Evolutionary conservation across 2,329 filamentous ascomycete genomes (phyloP).

Genomic region (Penicillium brasilianum): DNA sequence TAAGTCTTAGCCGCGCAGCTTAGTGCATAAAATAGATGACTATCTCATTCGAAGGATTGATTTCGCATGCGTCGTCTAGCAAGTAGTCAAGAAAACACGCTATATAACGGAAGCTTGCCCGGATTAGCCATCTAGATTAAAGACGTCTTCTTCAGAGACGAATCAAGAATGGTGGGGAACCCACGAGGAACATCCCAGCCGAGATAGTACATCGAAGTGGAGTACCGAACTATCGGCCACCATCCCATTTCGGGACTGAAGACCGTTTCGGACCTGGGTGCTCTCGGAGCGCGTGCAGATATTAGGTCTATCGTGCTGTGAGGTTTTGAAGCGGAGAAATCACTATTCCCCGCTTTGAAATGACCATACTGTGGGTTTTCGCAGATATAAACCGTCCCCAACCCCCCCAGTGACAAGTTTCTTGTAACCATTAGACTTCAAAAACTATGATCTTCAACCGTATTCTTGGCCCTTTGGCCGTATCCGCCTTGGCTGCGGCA

Average conservation of each 20-base stretch:
- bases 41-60: neutral
- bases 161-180: conserved; percentile 13
- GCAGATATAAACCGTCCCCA: conserved; percentile 2
- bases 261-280: conserved; percentile 13
- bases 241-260: conserved; percentile 13
- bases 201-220: conserved; percentile 1
- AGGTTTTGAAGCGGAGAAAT: neutral
- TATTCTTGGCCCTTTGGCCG: conserved; percentile 8
- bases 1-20: neutral
- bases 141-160: conserved; percentile 4
- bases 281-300: conserved; percentile 15
- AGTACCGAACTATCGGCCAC: conserved; percentile 7
- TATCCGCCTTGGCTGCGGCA: conserved; percentile 10
- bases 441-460: conserved; percentile 16
- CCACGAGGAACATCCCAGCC: conserved; percentile 13
- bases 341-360: neutral
- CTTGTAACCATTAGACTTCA: neutral
- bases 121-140: neutral
- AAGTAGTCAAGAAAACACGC: neutral
- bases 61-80: neutral
- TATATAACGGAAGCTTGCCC: neutral
- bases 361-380: too few relatives aligned
- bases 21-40: neutral
- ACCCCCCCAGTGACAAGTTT: neutral
- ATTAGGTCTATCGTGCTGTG: neutral